Percentiles rank a stretch among this genome's conserved stretches.
phyloP scores from a whole-genome alignment of 352 stramenopile species.

The Phytophthora capsici region DNA sequence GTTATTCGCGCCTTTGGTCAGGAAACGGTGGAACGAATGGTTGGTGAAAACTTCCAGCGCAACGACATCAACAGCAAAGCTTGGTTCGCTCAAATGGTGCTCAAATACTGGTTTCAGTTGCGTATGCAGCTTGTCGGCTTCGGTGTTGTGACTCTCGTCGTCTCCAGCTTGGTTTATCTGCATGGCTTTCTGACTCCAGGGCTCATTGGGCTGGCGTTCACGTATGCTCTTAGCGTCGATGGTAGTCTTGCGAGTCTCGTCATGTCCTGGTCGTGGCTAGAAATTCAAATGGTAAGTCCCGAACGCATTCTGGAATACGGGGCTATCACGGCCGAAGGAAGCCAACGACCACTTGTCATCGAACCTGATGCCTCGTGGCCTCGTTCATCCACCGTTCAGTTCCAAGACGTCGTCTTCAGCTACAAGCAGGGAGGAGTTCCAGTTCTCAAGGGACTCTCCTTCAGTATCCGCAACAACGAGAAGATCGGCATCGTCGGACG shows the following conservation, averaged over 20 bases:
- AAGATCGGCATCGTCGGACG: conserved; percentile 88
- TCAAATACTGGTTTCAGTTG: conserved; percentile 53
- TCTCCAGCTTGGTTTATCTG: conserved; percentile 49
- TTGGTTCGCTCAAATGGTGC: conserved; percentile 35
- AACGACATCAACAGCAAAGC: conserved; percentile 41
- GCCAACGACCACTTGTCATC: conserved; percentile 24
- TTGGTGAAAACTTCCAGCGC: conserved; percentile 32
- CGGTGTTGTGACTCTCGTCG: conserved; percentile 41
- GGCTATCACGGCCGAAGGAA: conserved; percentile 31
- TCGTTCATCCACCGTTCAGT: conserved; percentile 64
- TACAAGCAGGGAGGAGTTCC: conserved; percentile 72
- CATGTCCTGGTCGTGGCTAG: conserved; percentile 35
- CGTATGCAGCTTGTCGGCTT: conserved; percentile 56
- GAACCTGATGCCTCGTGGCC: conserved; percentile 65
- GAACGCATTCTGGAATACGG: conserved; percentile 56
- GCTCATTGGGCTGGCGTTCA: conserved; percentile 85
- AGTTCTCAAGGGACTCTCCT: no score
- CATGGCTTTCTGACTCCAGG: conserved; percentile 51
- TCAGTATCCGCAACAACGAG: conserved; percentile 16
- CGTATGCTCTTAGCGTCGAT: conserved; percentile 87
- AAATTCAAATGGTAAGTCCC: conserved; percentile 62
- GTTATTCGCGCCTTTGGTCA: conserved; percentile 50
- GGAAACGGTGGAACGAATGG: conserved; percentile 25
- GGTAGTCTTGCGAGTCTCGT: conserved; percentile 70
- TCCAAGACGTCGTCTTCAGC: conserved; percentile 81